These are phyloP conservation scores for Cryphonectria carpinicola DNA, from an alignment of 2,329 filamentous ascomycete genomes.

Conservation along the genomic window DNA sequence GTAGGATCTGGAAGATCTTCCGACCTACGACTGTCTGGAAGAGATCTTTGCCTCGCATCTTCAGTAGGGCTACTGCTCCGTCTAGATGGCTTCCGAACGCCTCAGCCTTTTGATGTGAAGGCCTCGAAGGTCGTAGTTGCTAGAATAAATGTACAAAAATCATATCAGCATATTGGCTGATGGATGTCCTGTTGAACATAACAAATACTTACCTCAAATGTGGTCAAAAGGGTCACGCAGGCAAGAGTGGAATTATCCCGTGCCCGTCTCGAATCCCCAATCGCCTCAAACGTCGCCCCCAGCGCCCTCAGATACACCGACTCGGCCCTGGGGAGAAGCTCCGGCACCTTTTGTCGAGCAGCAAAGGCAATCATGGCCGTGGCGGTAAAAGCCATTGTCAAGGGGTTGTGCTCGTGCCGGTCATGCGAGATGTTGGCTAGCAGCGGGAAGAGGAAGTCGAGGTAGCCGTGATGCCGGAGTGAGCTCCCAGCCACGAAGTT, in stretches of 20 bases:
- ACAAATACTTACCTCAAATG: conserved; percentile 25
- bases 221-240: conserved; percentile 27
- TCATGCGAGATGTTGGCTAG: conserved; percentile 20
- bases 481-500: conserved; percentile 27
- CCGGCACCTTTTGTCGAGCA: conserved; percentile 24
- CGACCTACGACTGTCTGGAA: conserved; percentile 29
- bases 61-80: conserved; percentile 25
- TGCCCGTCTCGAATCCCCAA: conserved; percentile 24
- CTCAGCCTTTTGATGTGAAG: conserved; percentile 25
- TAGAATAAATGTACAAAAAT: background rate
- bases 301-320: conserved; percentile 26
- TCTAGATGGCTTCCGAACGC: conserved; percentile 27
- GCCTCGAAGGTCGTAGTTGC: conserved; percentile 28
- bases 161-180: conserved; percentile 2
- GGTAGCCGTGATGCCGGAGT: conserved; percentile 27
- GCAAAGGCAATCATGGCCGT: conserved; percentile 29
- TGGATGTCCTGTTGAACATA: background rate
- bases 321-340: conserved; percentile 25
- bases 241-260: conserved; percentile 29
- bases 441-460: conserved; percentile 28
- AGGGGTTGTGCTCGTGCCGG: conserved; percentile 16
- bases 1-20: conserved; percentile 26
- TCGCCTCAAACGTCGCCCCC: conserved; percentile 25
- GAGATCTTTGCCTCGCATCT: conserved; percentile 25
- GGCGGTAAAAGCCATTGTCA: conserved; percentile 27